phyloP scores from a whole-genome alignment of 2,329 filamentous ascomycete species.

The Cytospora schulzeri region DNA sequence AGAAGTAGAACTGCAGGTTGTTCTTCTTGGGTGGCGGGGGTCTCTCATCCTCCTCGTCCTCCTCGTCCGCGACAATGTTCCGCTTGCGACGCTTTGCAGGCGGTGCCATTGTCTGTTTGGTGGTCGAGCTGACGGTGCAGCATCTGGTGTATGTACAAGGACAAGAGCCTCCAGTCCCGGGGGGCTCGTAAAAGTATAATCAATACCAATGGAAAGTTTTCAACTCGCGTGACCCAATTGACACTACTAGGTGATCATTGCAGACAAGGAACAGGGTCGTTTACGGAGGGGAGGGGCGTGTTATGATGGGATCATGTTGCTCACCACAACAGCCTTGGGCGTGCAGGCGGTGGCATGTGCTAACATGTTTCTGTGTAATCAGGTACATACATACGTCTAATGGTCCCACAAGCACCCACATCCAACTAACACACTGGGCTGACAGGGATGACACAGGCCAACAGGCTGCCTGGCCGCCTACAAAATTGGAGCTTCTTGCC shows the following conservation, averaged over 20 bases:
- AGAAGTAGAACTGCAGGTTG: conserved; percentile 57
- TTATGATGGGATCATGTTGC: neutral
- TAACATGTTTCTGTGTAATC: no score
- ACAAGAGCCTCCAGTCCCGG: neutral
- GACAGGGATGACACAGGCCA: neutral
- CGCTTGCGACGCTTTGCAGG: conserved; percentile 61
- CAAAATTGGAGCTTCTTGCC: neutral
- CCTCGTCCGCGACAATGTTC: conserved; percentile 53
- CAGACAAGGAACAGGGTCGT: neutral
- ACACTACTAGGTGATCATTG: neutral
- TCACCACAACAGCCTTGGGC: neutral
- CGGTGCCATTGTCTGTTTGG: conserved; percentile 53
- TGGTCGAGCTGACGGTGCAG: conserved; percentile 28
- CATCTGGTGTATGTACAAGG: conserved; percentile 20
- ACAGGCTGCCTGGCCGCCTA: neutral
- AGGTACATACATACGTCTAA: no score
- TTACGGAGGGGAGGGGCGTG: neutral
- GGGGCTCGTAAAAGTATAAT: neutral
- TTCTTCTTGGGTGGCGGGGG: conserved; percentile 38
- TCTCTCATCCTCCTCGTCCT: conserved; percentile 50
- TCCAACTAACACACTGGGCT: neutral
- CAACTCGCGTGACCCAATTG: neutral
- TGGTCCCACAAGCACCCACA: no score
- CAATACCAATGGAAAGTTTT: no score
- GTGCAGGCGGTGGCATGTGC: neutral